Evolutionary conservation across 1,284 basidiomycete genomes (phyloP), one percentile per base, ranked within the genome.

Genomic region (Neolentinus lepideus): DNA sequence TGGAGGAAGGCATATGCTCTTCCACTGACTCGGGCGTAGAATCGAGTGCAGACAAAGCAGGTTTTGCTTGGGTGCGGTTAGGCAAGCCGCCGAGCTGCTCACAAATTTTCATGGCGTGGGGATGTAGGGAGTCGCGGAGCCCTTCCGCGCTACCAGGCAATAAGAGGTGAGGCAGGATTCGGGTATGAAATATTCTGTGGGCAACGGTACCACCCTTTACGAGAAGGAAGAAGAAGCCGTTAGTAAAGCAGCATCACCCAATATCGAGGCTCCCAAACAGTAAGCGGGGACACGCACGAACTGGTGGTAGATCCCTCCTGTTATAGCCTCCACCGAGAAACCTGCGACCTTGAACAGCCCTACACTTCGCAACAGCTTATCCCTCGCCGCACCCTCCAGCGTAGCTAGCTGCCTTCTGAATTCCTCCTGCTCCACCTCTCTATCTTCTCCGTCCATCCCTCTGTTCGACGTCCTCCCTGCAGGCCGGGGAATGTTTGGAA

Each of bases 301-400:
- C 73, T 92, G 87, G 62, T 86, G 81, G 64, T 82, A 90, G 11
- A 90, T 77, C 1, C 84, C 88, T 25, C 89, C 89, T 31, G 90
- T 68, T n/a, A 90, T 74, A 1, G 86, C 88, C 60, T 86, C 80
- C 2, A 91, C 85, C 0, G 83, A 77, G 54, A 87, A 83, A 4
- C 90, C 89, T 63, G 86, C 80, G 25, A 91, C 81, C 64, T 90
- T 91, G 64, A 85, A 87, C 59, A 90, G 65, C 1, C 89, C 89
- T 0, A 84, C 77, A 53, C 76, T 75, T 12, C 24, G 4, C 27
- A 26, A 3, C 16, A 29, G 8, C 27, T 50, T 26, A 8, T 3
- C 24, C 22, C 24, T 50, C 12, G 3, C 38, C 8, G 6, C 38
- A n/a, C 38, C 38, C 38, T 21, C 38, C 38, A 21, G 12, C 38